These are phyloP conservation scores for Leishmania aethiopica DNA, from an alignment of 208 protist species.

Conservation along the genomic window DNA sequence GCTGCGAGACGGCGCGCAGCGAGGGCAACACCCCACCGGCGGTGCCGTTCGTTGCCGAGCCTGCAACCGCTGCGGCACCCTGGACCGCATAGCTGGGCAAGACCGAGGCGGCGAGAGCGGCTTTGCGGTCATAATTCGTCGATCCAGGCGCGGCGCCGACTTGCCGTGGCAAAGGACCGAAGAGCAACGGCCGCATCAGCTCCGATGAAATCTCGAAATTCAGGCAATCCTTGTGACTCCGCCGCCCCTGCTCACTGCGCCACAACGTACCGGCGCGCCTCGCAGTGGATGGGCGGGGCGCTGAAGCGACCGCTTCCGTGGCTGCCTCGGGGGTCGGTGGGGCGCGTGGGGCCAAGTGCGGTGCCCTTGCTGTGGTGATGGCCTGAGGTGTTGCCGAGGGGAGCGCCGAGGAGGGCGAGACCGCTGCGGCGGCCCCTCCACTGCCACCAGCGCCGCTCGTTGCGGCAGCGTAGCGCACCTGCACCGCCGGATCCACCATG, in stretches of 20 bases:
- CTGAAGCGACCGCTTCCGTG: not conserved
- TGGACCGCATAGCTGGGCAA: not conserved
- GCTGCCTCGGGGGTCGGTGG: not conserved
- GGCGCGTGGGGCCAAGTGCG: not conserved
- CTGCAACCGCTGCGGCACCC: not conserved
- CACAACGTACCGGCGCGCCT: slow-evolving; percentile 7
- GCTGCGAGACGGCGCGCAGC: not conserved
- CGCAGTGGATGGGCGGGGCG: not conserved
- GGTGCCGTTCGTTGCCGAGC: not conserved
- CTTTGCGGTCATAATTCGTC: slow-evolving; percentile 2
- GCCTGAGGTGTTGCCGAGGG: not conserved
- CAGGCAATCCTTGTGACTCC: slow-evolving; percentile 10
- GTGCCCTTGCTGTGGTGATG: not conserved
- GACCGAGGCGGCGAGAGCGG: not conserved
- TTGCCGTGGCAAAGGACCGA: slow-evolving; percentile 31
- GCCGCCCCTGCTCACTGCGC: slow-evolving; percentile 4
- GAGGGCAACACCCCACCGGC: not conserved
- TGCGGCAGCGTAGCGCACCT: slow-evolving; percentile 21
- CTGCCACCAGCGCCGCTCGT: not conserved
- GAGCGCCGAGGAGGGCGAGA: not conserved
- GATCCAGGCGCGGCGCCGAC: slow-evolving; percentile 32
- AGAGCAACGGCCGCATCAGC: slow-evolving; percentile 27
- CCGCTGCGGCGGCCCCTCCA: not conserved
- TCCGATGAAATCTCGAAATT: slow-evolving; percentile 29
- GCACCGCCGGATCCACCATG: slow-evolving; percentile 72